Conservation (phyloP, 164 flowering plant species). For the Cinnamomum micranthum region DNA sequence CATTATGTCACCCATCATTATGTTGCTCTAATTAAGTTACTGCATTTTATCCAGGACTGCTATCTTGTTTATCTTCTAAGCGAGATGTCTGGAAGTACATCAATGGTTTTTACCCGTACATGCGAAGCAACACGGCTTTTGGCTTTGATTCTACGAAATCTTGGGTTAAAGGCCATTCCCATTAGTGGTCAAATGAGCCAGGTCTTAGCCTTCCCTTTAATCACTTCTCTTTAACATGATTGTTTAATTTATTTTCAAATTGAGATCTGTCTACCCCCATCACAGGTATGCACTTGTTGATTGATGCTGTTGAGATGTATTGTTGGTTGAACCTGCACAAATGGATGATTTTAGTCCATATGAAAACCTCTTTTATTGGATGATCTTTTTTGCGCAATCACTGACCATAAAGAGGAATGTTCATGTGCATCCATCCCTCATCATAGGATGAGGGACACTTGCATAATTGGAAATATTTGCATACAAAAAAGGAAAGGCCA, state of each 20-base stretch:
- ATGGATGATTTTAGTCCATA: too few relatives aligned
- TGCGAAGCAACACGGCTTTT: slow-evolving; percentile 74
- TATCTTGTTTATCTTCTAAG: slow-evolving; percentile 70
- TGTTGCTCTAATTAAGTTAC: slow-evolving; percentile 7
- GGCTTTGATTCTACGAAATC: slow-evolving; percentile 72
- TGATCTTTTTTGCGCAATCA: too few relatives aligned
- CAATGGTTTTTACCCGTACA: slow-evolving; percentile 93
- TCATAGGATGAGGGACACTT: too few relatives aligned
- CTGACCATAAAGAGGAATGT: too few relatives aligned
- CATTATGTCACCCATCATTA: neutral
- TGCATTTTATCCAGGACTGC: slow-evolving; percentile 50
- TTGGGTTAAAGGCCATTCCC: slow-evolving; percentile 79
- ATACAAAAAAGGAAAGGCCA: too few relatives aligned
- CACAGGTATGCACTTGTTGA: neutral
- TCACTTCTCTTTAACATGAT: neutral
- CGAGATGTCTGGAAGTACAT: slow-evolving; percentile 58
- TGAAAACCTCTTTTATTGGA: too few relatives aligned
- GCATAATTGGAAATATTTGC: too few relatives aligned
- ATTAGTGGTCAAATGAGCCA: slow-evolving; percentile 91
- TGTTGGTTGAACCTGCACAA: too few relatives aligned
- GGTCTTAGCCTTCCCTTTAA: slow-evolving; percentile 34
- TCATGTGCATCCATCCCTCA: too few relatives aligned
- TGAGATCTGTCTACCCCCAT: too few relatives aligned
- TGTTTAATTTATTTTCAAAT: too few relatives aligned
- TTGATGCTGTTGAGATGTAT: neutral